phyloP scores from a whole-genome alignment of 1,139 yeast species.

The Casaregolazyma suthepensis region DNA sequence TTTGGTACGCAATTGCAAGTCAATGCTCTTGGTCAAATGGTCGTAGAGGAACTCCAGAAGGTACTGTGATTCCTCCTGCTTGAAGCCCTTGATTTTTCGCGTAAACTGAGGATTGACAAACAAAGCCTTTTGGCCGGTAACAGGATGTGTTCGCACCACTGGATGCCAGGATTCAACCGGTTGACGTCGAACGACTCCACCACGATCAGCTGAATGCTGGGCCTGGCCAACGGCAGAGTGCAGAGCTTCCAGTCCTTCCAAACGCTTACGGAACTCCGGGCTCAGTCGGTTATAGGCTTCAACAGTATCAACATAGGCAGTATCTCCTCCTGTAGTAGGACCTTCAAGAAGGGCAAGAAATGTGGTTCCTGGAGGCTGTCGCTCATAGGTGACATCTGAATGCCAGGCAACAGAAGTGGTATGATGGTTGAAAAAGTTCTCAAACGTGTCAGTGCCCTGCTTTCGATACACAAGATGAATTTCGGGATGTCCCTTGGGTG shows the following conservation, averaged over 20 bases:
- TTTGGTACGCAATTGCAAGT: slow-evolving; percentile 50
- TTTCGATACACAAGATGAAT: slow-evolving; percentile 49
- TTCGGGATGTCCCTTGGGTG: slow-evolving; percentile 56
- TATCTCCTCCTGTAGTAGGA: slow-evolving; percentile 56
- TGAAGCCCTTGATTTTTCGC: slow-evolving; percentile 50
- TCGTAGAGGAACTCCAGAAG: slow-evolving; percentile 46
- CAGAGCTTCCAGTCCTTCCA: slow-evolving; percentile 46
- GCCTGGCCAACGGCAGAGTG: slow-evolving; percentile 52
- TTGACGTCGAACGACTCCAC: slow-evolving; percentile 46
- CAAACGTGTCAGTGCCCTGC: slow-evolving; percentile 15
- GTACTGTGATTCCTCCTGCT: slow-evolving; percentile 49
- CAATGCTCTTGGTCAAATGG: slow-evolving; percentile 44
- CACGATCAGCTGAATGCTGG: slow-evolving; percentile 36
- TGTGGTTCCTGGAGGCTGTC: slow-evolving; percentile 59
- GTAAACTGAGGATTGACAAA: slow-evolving; percentile 51
- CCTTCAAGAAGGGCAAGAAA: slow-evolving; percentile 48
- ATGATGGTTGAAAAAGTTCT: slow-evolving; percentile 21
- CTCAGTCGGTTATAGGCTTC: slow-evolving; percentile 57
- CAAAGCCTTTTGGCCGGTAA: slow-evolving; percentile 46
- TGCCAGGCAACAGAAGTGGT: slow-evolving; percentile 45
- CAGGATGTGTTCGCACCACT: slow-evolving; percentile 53
- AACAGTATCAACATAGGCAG: slow-evolving; percentile 49
- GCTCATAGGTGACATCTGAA: slow-evolving; percentile 55
- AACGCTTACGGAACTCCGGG: slow-evolving; percentile 44
- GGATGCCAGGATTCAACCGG: slow-evolving; percentile 50